phyloP scores from a whole-genome alignment of 768 basidiomycete genomes.

The Tulasnella sp. region DNA sequence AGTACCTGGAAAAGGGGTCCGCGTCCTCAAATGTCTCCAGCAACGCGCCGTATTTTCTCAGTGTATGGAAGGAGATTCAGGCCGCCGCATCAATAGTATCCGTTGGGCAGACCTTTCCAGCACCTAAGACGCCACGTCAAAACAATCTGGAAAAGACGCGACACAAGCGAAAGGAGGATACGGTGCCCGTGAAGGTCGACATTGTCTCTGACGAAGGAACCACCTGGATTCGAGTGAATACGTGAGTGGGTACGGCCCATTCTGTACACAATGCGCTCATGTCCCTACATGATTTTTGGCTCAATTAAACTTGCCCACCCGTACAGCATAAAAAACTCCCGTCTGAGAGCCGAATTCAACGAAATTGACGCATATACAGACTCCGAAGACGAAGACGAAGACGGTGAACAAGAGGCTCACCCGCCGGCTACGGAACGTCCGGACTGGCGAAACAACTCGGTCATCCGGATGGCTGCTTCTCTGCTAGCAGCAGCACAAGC shows the following conservation, averaged over 20 bases:
- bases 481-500: constrained; percentile 66
- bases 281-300: not conserved
- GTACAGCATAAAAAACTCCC: constrained; percentile 71
- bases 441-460: constrained; percentile 53
- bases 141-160: constrained; percentile 28
- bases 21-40: constrained; percentile 45
- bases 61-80: constrained; percentile 80
- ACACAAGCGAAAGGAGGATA: constrained; percentile 23
- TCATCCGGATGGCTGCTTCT: constrained; percentile 69
- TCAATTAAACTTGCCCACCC: not conserved
- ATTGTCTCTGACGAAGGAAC: constrained; percentile 74
- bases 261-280: constrained; percentile 13
- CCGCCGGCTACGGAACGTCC: constrained; percentile 44
- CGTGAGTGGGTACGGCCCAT: constrained; percentile 56
- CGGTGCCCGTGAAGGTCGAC: constrained; percentile 66
- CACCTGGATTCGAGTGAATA: constrained; percentile 84
- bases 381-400: constrained; percentile 42
- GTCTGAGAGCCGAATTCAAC: constrained; percentile 76
- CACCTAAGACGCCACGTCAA: constrained; percentile 37
- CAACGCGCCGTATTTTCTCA: constrained; percentile 78
- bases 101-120: constrained; percentile 60
- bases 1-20: constrained; percentile 19
- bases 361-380: constrained; percentile 78
- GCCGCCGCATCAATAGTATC: constrained; percentile 59
- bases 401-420: constrained; percentile 35